A percentile compares a stretch with the other conserved stretches of the same genome.
Evolutionary conservation across 1,284 basidiomycete species (phyloP).

Genomic region (Naganishia liquefaciens): DNA sequence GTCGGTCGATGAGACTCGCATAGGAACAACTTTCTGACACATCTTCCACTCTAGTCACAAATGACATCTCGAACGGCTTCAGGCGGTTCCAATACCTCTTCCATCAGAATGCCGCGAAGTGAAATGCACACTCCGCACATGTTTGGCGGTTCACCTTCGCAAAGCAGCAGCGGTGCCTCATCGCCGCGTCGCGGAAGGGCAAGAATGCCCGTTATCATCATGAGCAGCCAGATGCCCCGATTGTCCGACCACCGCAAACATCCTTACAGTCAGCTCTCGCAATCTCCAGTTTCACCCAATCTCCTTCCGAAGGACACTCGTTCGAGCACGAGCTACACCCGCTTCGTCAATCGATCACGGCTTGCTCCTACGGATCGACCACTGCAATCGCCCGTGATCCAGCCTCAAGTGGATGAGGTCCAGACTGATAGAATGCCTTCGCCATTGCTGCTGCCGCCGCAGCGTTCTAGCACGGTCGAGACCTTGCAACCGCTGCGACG

Average conservation of each 20-base stretch:
- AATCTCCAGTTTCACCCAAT: slow-evolving; percentile 15
- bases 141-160: not conserved
- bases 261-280: slow-evolving; percentile 23
- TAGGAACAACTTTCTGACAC: too few species aligned
- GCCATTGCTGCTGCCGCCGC: slow-evolving; percentile 17
- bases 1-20: too few species aligned
- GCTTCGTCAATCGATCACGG: not conserved
- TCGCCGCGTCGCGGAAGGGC: slow-evolving; percentile 18
- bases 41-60: too few species aligned
- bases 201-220: slow-evolving; percentile 24
- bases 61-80: not conserved
- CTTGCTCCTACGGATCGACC: not conserved
- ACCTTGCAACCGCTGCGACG: not conserved
- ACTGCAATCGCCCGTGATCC: not conserved
- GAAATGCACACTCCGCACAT: not conserved
- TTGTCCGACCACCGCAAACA: slow-evolving; percentile 11
- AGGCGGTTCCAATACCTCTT: not conserved
- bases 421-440: slow-evolving; percentile 9
- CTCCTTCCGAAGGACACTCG: slow-evolving; percentile 8
- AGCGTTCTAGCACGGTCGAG: not conserved
- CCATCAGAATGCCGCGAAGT: not conserved
- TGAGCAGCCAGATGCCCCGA: slow-evolving; percentile 25
- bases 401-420: not conserved
- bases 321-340: not conserved
- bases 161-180: slow-evolving; percentile 17